Conservation (phyloP, 257 asterid species). For the Solanum chiquidenum region DNA sequence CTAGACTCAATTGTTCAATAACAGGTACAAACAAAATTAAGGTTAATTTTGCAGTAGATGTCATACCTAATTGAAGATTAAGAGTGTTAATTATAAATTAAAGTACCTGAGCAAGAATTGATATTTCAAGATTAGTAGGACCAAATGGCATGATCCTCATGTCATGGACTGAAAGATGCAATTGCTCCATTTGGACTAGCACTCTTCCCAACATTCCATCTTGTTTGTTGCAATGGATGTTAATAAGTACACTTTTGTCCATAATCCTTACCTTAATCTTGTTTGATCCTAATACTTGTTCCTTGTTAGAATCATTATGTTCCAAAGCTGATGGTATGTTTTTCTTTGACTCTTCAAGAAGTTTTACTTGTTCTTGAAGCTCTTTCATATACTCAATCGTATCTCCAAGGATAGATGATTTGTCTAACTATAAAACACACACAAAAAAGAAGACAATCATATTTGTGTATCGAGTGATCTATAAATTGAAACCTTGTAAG, state of each 20-base stretch:
- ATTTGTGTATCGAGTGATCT: neutral
- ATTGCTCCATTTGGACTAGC: slow-evolving; percentile 28
- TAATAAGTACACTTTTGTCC: slow-evolving; percentile 26
- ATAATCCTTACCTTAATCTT: slow-evolving; percentile 23
- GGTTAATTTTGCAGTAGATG: neutral
- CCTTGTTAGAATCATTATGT: neutral
- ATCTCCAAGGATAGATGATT: slow-evolving; percentile 15
- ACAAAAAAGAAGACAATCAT: neutral
- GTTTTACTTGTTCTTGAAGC: slow-evolving; percentile 39
- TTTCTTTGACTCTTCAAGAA: slow-evolving; percentile 23
- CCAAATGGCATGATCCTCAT: slow-evolving; percentile 53
- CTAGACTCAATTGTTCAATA: neutral
- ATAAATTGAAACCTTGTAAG: neutral
- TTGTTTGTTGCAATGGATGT: slow-evolving; percentile 28
- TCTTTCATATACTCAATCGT: slow-evolving; percentile 15
- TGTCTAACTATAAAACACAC: slow-evolving; percentile 10
- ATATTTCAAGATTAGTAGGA: slow-evolving; percentile 22
- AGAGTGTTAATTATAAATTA: neutral
- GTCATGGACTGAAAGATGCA: slow-evolving; percentile 30
- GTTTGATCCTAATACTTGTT: neutral
- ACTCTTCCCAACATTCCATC: slow-evolving; percentile 21
- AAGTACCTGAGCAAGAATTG: slow-evolving; percentile 44
- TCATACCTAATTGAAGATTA: neutral
- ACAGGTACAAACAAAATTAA: neutral
- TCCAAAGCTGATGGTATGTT: neutral